Evolutionary conservation across 495 filamentous ascomycete genomes (phyloP).

Genomic region (Neurospora sp.): DNA sequence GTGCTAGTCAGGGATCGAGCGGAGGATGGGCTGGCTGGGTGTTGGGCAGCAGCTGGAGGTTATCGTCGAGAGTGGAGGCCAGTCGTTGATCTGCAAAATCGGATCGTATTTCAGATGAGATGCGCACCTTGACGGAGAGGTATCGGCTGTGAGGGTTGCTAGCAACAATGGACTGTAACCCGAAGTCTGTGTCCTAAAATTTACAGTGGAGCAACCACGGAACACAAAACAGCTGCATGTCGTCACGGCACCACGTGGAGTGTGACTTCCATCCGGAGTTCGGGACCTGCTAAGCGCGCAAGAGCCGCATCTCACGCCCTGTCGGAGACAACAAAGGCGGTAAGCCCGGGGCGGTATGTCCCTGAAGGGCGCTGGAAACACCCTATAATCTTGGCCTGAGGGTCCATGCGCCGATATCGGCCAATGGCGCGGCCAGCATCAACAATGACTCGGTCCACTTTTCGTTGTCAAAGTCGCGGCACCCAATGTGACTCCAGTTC

Average conservation of each 20-base stretch:
- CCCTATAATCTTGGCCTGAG: background rate
- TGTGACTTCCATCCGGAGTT: background rate
- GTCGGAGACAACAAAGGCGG: background rate
- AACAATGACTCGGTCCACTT: background rate
- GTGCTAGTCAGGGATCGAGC: background rate
- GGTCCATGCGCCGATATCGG: background rate
- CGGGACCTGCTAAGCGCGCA: background rate
- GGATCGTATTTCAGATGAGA: background rate
- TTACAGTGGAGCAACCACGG: background rate
- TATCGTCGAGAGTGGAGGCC: background rate
- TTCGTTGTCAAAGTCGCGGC: background rate
- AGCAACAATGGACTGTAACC: background rate
- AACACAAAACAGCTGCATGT: no score
- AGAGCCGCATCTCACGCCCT: background rate
- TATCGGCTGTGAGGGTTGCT: background rate
- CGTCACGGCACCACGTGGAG: background rate
- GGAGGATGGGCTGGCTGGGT: background rate
- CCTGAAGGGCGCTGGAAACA: background rate
- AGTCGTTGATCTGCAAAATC: background rate
- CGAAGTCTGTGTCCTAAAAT: background rate
- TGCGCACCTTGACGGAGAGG: background rate
- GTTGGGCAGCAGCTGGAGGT: background rate
- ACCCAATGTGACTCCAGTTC: background rate
- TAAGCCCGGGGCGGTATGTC: background rate
- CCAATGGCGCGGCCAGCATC: background rate